phyloP scores from a whole-genome alignment of 345 rosid genomes.

The Eucalyptus virginea region DNA sequence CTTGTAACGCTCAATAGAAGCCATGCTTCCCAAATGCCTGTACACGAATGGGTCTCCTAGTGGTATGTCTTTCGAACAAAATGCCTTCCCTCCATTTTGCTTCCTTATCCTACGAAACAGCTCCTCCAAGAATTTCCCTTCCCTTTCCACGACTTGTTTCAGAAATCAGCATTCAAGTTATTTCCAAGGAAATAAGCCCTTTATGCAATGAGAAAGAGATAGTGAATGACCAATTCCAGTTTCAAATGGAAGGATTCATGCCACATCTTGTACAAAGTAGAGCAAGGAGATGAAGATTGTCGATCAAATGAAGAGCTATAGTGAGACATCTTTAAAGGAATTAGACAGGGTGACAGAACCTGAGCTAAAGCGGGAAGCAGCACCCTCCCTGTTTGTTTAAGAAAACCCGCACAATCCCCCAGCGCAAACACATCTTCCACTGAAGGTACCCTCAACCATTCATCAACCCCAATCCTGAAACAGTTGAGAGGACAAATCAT shows the following conservation, averaged over 20 bases:
- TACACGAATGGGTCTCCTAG: slow-evolving; percentile 52
- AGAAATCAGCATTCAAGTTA: not conserved
- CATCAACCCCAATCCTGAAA: too few species aligned
- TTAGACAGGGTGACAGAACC: too few species aligned
- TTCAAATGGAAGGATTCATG: not conserved
- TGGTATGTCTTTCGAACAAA: slow-evolving; percentile 12
- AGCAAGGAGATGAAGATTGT: too few species aligned
- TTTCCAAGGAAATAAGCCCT: too few species aligned
- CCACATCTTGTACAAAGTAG: not conserved
- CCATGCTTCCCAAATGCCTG: slow-evolving; percentile 63
- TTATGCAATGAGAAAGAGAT: too few species aligned
- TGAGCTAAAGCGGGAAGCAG: too few species aligned
- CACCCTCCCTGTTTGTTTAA: fast-evolving
- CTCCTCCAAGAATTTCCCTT: slow-evolving; percentile 51
- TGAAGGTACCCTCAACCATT: too few species aligned
- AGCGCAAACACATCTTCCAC: too few species aligned
- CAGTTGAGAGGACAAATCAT: too few species aligned
- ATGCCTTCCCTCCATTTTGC: slow-evolving; percentile 39
- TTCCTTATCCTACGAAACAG: slow-evolving; percentile 39
- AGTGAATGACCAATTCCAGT: not conserved
- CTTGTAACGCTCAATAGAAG: slow-evolving; percentile 56
- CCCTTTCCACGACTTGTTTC: slow-evolving; percentile 53
- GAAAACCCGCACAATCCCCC: fast-evolving
- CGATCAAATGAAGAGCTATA: too few species aligned
- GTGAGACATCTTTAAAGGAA: too few species aligned